Evolutionary conservation across 2,329 filamentous ascomycete genomes (phyloP).

Genomic region (Dryadomyces quercus-mongolicae): DNA sequence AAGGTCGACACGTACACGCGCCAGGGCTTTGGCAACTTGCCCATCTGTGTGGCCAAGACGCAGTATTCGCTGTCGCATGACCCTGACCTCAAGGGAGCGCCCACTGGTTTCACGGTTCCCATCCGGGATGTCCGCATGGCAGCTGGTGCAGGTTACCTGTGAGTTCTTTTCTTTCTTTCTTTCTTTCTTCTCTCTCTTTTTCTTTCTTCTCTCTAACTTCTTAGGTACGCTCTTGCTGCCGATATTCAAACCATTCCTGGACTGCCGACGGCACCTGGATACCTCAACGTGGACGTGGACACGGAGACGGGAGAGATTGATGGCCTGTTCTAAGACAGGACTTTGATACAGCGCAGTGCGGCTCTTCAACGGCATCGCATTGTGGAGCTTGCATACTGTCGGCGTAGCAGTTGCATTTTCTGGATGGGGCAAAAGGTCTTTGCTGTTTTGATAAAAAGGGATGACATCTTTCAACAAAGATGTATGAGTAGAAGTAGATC

Average conservation of each 20-base stretch:
- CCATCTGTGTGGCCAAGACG: constrained; percentile 96
- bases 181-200: neutral
- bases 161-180: constrained; percentile 24
- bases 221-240: constrained; percentile 74
- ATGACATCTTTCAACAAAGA: constrained; percentile 13
- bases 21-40: constrained; percentile 85
- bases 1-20: constrained; percentile 92
- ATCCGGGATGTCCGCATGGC: constrained; percentile 91
- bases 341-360: neutral
- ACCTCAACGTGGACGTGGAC: constrained; percentile 84
- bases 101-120: constrained; percentile 85
- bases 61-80: constrained; percentile 96
- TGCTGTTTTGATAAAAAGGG: neutral
- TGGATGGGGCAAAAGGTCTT: neutral
- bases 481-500: neutral
- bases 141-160: constrained; percentile 85
- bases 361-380: constrained; percentile 12
- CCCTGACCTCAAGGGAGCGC: constrained; percentile 85
- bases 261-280: constrained; percentile 86
- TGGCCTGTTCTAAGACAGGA: constrained; percentile 80
- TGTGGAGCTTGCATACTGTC: neutral
- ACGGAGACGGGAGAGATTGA: constrained; percentile 74
- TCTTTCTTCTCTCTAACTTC: constrained; percentile 20
- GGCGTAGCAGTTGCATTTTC: neutral
- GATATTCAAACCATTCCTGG: constrained; percentile 98